Percentiles rank a stretch among this genome's conserved stretches.
Evolutionary conservation across 805 yeast species (phyloP).

Genomic region (Nakazawaea ernobii): DNA sequence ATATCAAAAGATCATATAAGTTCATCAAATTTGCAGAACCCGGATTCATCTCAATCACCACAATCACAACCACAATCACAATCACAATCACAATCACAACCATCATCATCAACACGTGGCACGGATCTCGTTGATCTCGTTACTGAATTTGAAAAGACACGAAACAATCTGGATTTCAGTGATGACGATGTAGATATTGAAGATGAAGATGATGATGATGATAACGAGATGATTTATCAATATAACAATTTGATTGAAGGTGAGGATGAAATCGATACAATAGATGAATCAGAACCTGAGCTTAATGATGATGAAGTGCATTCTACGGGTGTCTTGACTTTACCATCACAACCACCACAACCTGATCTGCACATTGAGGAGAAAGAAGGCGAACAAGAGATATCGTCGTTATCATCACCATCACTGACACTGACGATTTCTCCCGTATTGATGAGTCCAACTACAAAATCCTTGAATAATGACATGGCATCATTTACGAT

Average conservation of each 20-base stretch:
- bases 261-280: neutral
- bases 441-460: neutral
- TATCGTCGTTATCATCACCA: neutral
- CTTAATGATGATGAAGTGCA: neutral
- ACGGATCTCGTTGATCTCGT: neutral
- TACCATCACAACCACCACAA: neutral
- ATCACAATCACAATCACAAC: too few relatives aligned
- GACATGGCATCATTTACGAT: neutral
- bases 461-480: too few relatives aligned
- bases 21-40: neutral
- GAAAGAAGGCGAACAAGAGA: neutral
- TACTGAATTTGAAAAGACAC: neutral
- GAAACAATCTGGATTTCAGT: neutral
- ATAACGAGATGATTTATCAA: neutral
- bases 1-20: constrained; percentile 10
- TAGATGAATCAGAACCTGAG: neutral
- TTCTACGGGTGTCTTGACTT: too few relatives aligned
- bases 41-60: too few relatives aligned
- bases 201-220: neutral
- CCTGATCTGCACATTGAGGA: neutral
- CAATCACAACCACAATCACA: neutral
- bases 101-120: too few relatives aligned
- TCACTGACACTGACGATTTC: neutral
- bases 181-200: neutral
- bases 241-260: constrained; percentile 5